Percentiles rank a stretch among this genome's conserved stretches.
phyloP scores from a whole-genome alignment of 2,329 filamentous ascomycete genomes.

The Aspergillus fijiensis region DNA sequence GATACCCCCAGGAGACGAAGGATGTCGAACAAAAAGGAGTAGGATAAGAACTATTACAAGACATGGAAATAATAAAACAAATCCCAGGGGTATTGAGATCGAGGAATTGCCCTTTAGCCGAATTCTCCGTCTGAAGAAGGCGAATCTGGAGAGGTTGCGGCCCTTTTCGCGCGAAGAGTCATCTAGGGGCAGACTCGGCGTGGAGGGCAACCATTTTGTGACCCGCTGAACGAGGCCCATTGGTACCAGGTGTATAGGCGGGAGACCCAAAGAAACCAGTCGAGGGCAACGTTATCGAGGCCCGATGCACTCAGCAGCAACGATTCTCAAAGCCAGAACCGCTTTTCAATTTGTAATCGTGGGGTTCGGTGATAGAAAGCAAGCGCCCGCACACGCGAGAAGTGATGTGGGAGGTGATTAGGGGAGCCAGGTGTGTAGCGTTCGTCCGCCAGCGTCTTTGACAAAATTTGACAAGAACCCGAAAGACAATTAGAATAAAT shows the following conservation, averaged over 20 bases:
- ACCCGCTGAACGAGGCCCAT: constrained; percentile 57
- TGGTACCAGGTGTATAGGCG: constrained; percentile 31
- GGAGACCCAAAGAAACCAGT: constrained; percentile 17
- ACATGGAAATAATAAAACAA: constrained; percentile 88
- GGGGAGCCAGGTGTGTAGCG: constrained; percentile 3
- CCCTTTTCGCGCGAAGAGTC: constrained; percentile 48
- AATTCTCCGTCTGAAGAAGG: constrained; percentile 83
- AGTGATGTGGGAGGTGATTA: constrained; percentile 15
- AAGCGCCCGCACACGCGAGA: constrained; percentile 19
- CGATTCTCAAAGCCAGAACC: constrained; percentile 4
- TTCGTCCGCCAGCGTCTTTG: constrained; percentile 2
- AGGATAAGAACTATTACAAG: constrained; percentile 90
- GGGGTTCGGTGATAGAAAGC: neutral
- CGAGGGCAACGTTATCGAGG: constrained; percentile 11
- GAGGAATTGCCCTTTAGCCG: constrained; percentile 87
- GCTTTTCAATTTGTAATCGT: neutral
- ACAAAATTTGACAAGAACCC: constrained; percentile 6
- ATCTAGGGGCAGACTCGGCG: constrained; percentile 48
- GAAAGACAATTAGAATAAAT: constrained; percentile 6
- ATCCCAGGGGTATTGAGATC: constrained; percentile 86
- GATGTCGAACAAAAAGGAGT: constrained; percentile 83
- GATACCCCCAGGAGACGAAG: constrained; percentile 76
- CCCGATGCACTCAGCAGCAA: constrained; percentile 11
- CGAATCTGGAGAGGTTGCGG: constrained; percentile 54
- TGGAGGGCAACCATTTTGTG: constrained; percentile 52